A percentile compares a stretch with the other conserved stretches of the same genome.
These are phyloP conservation scores for Neonectria ditissima DNA, from an alignment of 2,329 filamentous ascomycete genomes.

Conservation along the genomic window DNA sequence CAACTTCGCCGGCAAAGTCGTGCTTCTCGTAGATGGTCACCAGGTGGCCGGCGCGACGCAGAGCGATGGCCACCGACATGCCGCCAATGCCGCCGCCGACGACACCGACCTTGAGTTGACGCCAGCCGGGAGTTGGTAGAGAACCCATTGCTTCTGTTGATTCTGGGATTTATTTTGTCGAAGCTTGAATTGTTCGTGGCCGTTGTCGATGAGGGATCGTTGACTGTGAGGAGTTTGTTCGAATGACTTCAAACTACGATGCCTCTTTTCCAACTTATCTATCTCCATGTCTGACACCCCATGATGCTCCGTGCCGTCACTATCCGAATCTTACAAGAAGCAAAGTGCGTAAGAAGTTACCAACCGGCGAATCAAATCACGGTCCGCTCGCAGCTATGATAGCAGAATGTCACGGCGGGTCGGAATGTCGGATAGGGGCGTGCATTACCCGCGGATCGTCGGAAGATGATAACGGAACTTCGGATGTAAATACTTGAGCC, in stretches of 20 bases:
- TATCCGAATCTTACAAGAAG: slow-evolving; percentile 16
- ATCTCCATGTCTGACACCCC: slow-evolving; percentile 16
- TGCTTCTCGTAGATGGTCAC: slow-evolving; percentile 74
- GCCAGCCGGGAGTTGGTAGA: slow-evolving; percentile 53
- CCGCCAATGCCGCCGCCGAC: slow-evolving; percentile 63
- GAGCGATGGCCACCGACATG: slow-evolving; percentile 59
- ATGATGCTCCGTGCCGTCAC: slow-evolving; percentile 21
- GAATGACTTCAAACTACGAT: not conserved
- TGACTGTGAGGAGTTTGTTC: not conserved
- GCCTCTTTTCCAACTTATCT: slow-evolving; percentile 25
- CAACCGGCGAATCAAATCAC: slow-evolving; percentile 16
- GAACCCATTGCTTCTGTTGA: slow-evolving; percentile 41
- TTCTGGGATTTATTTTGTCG: slow-evolving; percentile 11
- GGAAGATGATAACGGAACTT: slow-evolving; percentile 26
- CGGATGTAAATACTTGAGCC: slow-evolving; percentile 15
- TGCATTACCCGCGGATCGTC: slow-evolving; percentile 28
- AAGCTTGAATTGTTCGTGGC: not conserved
- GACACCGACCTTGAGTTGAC: slow-evolving; percentile 57
- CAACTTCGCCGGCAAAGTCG: slow-evolving; percentile 76
- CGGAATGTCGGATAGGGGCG: slow-evolving; percentile 22
- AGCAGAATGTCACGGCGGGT: slow-evolving; percentile 4
- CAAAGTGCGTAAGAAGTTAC: slow-evolving; percentile 1
- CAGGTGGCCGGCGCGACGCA: slow-evolving; percentile 59
- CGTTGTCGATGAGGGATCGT: slow-evolving; percentile 8
- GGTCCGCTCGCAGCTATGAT: slow-evolving; percentile 11